Percentiles rank a stretch among this genome's conserved stretches.
Conservation (phyloP, 73 alveolate genomes). For the Breviolum minutum region DNA sequence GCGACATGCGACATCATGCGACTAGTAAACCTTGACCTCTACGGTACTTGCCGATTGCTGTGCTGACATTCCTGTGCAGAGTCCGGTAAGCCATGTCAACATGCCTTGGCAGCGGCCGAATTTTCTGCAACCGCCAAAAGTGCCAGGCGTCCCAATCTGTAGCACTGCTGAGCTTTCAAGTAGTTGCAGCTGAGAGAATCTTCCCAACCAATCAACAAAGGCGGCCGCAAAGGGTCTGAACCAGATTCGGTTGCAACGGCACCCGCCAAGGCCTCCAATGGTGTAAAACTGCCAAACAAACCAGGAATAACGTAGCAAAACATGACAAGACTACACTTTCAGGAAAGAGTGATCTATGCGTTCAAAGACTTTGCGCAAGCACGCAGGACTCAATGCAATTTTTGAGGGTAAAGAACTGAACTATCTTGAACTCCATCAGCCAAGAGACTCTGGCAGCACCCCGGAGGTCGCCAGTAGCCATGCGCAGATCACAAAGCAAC, state of each 20-base stretch:
- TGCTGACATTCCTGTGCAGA: too few species aligned
- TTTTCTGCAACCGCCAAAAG: constrained; percentile 11
- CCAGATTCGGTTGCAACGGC: constrained; percentile 25
- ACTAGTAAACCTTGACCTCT: not conserved
- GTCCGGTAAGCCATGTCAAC: not conserved
- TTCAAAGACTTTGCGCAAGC: too few species aligned
- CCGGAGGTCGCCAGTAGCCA: constrained; percentile 21
- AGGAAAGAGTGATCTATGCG: too few species aligned
- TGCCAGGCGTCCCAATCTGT: constrained; percentile 48
- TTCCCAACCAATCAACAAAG: constrained; percentile 41
- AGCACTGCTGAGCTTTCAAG: constrained; percentile 60
- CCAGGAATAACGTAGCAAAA: too few species aligned
- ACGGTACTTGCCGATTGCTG: too few species aligned
- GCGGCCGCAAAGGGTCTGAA: constrained; percentile 58
- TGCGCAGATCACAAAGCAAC: constrained; percentile 33
- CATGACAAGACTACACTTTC: too few species aligned
- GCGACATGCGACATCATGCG: not conserved
- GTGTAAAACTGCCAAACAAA: too few species aligned
- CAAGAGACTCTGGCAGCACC: constrained; percentile 29
- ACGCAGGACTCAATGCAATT: too few species aligned
- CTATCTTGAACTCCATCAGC: not conserved
- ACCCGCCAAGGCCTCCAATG: constrained; percentile 22
- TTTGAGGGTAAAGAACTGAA: too few species aligned
- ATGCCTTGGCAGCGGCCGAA: constrained; percentile 25
- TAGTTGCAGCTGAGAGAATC: constrained; percentile 45